These are phyloP conservation scores for Trametes gibbosa DNA, from an alignment of 768 basidiomycete species.

Conservation along the genomic window DNA sequence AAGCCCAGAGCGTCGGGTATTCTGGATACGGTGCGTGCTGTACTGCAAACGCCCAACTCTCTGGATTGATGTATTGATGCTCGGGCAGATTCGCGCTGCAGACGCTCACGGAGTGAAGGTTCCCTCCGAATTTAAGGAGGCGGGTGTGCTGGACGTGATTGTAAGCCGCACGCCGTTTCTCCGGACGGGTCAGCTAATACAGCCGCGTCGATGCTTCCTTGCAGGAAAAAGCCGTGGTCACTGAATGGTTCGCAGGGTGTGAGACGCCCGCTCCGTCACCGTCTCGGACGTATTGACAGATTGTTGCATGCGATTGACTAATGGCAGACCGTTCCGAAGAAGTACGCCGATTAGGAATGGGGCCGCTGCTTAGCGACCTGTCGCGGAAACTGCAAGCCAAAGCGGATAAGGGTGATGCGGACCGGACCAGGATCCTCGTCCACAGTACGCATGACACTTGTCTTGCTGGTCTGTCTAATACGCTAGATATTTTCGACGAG, in stretches of 20 bases:
- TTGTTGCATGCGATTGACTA: neutral
- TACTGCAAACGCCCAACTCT: neutral
- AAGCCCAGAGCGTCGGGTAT: conserved; percentile 74
- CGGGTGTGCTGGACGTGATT: conserved; percentile 53
- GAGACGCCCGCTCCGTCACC: conserved; percentile 19
- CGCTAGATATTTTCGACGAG: conserved; percentile 72
- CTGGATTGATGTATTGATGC: too few species aligned
- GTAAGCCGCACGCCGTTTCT: conserved; percentile 34
- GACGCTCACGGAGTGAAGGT: conserved; percentile 69
- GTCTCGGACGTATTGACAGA: neutral
- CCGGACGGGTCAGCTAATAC: neutral
- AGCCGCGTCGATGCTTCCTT: neutral
- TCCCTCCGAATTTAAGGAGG: conserved; percentile 71
- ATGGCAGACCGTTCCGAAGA: conserved; percentile 66
- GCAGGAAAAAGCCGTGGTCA: conserved; percentile 70
- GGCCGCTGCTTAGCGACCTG: conserved; percentile 65
- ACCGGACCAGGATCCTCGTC: conserved; percentile 62
- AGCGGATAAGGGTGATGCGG: conserved; percentile 39
- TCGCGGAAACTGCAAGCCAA: conserved; percentile 62
- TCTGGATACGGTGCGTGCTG: conserved; percentile 57
- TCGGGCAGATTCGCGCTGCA: conserved; percentile 57
- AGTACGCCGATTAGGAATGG: conserved; percentile 75
- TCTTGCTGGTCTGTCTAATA: conserved; percentile 58
- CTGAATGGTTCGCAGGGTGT: conserved; percentile 78
- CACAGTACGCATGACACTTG: conserved; percentile 74